Percentiles rank a stretch among this genome's conserved stretches.
These are phyloP conservation scores for Zygosaccharomyces bailii DNA, from an alignment of 805 yeast species.

Conservation along the genomic window DNA sequence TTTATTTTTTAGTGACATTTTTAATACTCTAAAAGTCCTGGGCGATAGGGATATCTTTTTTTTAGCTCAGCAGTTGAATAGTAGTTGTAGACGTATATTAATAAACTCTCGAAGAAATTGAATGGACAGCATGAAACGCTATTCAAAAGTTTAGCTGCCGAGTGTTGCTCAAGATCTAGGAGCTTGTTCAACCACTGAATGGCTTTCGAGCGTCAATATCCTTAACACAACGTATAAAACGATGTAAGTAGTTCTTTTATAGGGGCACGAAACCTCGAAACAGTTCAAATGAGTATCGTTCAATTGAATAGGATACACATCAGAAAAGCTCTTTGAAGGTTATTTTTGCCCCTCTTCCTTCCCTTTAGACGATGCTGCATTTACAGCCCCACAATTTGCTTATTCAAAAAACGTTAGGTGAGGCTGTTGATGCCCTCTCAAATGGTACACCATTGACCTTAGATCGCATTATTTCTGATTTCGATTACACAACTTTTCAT, in stretches of 20 bases:
- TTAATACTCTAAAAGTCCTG: no score
- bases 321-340: neutral
- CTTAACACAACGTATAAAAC: neutral
- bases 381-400: slow-evolving; percentile 81
- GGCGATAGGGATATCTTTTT: no score
- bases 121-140: no score
- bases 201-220: no score
- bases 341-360: neutral
- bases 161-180: no score
- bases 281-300: neutral
- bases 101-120: no score
- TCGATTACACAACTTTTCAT: slow-evolving; percentile 93
- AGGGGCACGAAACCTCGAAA: neutral
- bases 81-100: no score
- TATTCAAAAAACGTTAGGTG: slow-evolving; percentile 74
- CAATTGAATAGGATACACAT: neutral
- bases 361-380: slow-evolving; percentile 58
- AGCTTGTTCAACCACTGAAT: no score
- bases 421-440: slow-evolving; percentile 38
- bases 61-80: no score
- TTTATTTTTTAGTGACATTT: no score
- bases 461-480: slow-evolving; percentile 89
- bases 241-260: neutral
- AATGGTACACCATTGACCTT: slow-evolving; percentile 40
- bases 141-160: no score